Percentiles rank a stretch among this genome's conserved stretches.
Conservation (phyloP, 2,329 filamentous ascomycete genomes). For the Epichloe scottii region DNA sequence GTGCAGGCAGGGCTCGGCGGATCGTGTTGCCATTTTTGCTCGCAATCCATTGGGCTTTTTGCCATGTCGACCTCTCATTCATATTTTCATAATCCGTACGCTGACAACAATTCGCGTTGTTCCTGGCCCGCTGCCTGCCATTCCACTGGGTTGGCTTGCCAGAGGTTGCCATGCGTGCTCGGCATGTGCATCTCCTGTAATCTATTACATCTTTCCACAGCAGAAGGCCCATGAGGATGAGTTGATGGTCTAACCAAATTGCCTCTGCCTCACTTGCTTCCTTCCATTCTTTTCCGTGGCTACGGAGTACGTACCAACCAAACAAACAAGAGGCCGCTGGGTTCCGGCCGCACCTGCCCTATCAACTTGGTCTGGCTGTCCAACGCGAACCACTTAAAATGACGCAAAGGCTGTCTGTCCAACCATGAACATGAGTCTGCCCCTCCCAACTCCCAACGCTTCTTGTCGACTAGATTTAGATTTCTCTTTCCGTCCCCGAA, state of each 20-base stretch:
- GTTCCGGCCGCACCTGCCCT: not conserved
- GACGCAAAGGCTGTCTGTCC: slow-evolving; percentile 12
- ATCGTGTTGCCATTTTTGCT: not conserved
- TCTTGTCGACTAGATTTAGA: not conserved
- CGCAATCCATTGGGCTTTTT: no score
- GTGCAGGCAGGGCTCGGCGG: not conserved
- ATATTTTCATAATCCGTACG: no score
- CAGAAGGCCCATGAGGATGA: not conserved
- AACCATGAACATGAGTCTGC: slow-evolving; percentile 1
- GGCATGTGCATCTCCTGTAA: not conserved
- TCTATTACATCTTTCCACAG: not conserved
- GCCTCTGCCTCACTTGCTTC: not conserved
- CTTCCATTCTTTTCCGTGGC: not conserved
- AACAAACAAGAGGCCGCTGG: no score
- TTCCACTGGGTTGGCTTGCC: not conserved
- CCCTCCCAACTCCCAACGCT: not conserved
- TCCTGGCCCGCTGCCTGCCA: no score
- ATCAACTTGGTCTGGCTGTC: not conserved
- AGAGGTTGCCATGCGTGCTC: not conserved
- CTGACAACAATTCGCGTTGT: no score
- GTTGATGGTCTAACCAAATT: not conserved
- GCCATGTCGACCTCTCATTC: no score
- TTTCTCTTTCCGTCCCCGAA: slow-evolving; percentile 8
- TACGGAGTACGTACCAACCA: not conserved
- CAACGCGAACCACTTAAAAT: slow-evolving; percentile 8